A percentile compares a stretch with the other conserved stretches of the same genome.
Evolutionary conservation across 163 green algal species (phyloP).

Genomic region (Chlamydomonas reinhardtii): DNA sequence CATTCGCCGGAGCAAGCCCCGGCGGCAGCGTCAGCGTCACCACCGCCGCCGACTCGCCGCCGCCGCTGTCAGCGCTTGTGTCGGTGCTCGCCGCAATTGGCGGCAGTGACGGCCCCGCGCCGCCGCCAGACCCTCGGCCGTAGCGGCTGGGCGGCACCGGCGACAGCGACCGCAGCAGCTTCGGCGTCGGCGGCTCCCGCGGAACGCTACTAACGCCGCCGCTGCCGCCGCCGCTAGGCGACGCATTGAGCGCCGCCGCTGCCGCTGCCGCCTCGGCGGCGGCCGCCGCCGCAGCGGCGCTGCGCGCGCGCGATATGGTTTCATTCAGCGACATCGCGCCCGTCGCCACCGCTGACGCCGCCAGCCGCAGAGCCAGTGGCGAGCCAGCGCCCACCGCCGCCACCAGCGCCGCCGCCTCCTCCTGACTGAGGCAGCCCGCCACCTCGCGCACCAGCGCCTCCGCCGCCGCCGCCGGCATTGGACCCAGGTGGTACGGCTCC

Average conservation of each 20-base stretch:
- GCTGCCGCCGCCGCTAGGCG: no score
- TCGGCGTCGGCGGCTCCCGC: not conserved
- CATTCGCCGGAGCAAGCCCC: not conserved
- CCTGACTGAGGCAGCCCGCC: conserved; percentile 14
- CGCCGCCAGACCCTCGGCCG: no score
- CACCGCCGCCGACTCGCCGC: not conserved
- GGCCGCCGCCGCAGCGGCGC: not conserved
- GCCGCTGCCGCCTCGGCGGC: no score
- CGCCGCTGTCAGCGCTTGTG: not conserved
- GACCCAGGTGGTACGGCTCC: conserved; percentile 14
- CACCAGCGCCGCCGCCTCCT: conserved; percentile 29
- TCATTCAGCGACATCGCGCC: conserved; percentile 19
- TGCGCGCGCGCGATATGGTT: conserved; percentile 7
- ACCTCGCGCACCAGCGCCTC: conserved; percentile 28
- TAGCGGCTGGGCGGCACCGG: not conserved
- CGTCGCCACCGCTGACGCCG: conserved; percentile 17
- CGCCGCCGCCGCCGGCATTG: conserved; percentile 14
- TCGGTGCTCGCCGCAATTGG: not conserved
- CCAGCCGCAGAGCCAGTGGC: conserved; percentile 17
- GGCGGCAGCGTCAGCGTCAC: no score
- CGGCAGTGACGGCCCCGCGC: no score
- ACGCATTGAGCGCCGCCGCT: no score
- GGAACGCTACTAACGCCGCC: no score
- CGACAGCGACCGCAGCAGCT: conserved; percentile 29
- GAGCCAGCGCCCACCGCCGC: not conserved